phyloP scores from a whole-genome alignment of 2,329 filamentous ascomycete genomes.

The Camptophora hylomeconis region DNA sequence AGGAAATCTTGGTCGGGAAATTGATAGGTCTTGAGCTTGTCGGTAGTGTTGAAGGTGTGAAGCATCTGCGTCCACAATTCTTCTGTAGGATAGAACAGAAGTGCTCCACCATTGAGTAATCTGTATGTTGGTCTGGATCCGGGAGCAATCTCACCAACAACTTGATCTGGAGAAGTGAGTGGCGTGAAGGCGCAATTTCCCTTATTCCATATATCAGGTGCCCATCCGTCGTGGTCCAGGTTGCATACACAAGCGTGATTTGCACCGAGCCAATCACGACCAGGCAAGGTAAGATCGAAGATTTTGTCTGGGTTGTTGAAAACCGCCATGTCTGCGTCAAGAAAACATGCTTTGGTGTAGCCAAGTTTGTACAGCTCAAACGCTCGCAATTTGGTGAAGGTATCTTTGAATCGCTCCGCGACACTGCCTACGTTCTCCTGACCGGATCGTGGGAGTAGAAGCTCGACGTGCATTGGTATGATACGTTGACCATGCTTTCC shows the following conservation, averaged over 20 bases:
- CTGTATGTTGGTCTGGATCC: constrained; percentile 25
- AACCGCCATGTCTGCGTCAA: constrained; percentile 41
- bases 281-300: constrained; percentile 29
- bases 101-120: constrained; percentile 39
- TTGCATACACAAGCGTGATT: constrained; percentile 42
- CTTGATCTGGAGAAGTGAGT: constrained; percentile 24
- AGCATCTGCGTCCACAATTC: constrained; percentile 28
- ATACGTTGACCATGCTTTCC: constrained; percentile 26
- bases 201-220: constrained; percentile 33
- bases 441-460: constrained; percentile 26
- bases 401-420: constrained; percentile 37
- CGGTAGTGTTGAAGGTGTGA: constrained; percentile 26
- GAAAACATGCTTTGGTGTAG: constrained; percentile 33
- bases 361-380: constrained; percentile 29
- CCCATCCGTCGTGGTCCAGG: constrained; percentile 37
- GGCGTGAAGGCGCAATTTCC: constrained; percentile 38
- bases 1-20: constrained; percentile 44
- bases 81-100: constrained; percentile 34
- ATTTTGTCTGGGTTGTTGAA: constrained; percentile 31
- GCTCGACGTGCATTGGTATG: constrained; percentile 26
- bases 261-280: constrained; percentile 31
- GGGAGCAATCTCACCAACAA: constrained; percentile 11
- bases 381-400: constrained; percentile 43
- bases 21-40: constrained; percentile 30
- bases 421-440: constrained; percentile 27